Base-by-base conservation (phyloP, 306 rosid species). In the Cicer chorassanicum region DNA sequence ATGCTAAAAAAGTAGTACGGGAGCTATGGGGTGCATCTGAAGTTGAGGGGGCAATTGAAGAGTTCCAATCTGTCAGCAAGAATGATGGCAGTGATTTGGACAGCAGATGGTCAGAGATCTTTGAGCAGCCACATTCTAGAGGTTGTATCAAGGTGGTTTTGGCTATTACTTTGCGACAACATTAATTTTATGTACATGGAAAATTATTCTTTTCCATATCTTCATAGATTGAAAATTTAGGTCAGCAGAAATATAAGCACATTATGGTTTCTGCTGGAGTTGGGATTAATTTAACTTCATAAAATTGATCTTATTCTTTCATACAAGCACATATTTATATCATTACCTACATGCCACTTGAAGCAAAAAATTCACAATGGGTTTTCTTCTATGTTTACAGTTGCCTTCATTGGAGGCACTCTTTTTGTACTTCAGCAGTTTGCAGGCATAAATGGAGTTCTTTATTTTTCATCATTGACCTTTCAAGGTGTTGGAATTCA, bases 391-490 rank as follows among this genome's bases (percentile, higher is more conserved):
- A 46, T 68, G 80, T 72, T 81, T 87, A 86, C 96, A 93, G 98
- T 85, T 83, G 88, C 97, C 64, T 81, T 86, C 68, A 84, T 89
- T 38, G 98, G 98, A 80, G 93, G 87, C 51, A 67, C 93, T 57
- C 97, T 93, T 46, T 91, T 93, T 81, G 81, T 84, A 56, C 96
- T 93, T 79, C 98, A 93, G 86, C 98, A 93, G 72, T 91, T 93
- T 78, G 82, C 95, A 5, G 98, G 97, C 68, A 91, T 93, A 85
- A 93, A 93, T 70, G 98, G 92, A 43, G 93, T 93, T 85, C 96
- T 93, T 66, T 93, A 89, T 76, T 93, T 91, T 81, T 93, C 98
- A 49, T 91, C 98, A 10, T 65, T 91, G 85, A 93, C 98, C 66
- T 91, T 93, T 76, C 87, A 84, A 86, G 89, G 88, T 19, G 96